Evolutionary conservation across 148 eudicot genomes (phyloP).

Genomic region (Limonium bicolor): DNA sequence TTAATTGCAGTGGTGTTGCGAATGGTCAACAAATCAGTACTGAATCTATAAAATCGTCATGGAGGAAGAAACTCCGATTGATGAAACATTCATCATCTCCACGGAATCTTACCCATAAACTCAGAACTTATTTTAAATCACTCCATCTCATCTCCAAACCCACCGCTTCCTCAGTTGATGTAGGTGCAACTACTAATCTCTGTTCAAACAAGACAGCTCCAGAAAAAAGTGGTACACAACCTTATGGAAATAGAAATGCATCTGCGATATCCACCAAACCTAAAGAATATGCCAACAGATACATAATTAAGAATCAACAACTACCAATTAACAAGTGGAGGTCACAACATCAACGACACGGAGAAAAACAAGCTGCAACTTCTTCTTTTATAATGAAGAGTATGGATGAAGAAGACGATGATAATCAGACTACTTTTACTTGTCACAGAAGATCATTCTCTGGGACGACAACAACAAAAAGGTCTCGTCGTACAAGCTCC

Average conservation of each 20-base stretch:
- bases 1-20: constrained; percentile 4
- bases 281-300: too few relatives aligned
- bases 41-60: constrained; percentile 16
- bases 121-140: constrained; percentile 44
- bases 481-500: constrained; percentile 20
- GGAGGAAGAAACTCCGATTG: constrained; percentile 40
- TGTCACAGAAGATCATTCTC: constrained; percentile 53
- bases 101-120: constrained; percentile 33
- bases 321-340: too few relatives aligned
- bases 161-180: too few relatives aligned
- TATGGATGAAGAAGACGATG: constrained; percentile 7
- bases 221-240: too few relatives aligned
- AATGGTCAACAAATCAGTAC: too few relatives aligned
- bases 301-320: too few relatives aligned
- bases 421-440: constrained; percentile 11
- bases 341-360: too few relatives aligned
- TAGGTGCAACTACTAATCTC: too few relatives aligned
- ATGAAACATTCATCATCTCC: constrained; percentile 24
- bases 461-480: constrained; percentile 35
- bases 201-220: too few relatives aligned
- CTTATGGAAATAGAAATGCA: too few relatives aligned
- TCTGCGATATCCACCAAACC: too few relatives aligned
- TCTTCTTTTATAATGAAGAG: constrained; percentile 16
- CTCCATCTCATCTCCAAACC: constrained; percentile 3
- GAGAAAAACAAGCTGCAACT: too few relatives aligned